Conservation (phyloP, 371 early-diverging fungal genomes). For the Zychaea mexicana region DNA sequence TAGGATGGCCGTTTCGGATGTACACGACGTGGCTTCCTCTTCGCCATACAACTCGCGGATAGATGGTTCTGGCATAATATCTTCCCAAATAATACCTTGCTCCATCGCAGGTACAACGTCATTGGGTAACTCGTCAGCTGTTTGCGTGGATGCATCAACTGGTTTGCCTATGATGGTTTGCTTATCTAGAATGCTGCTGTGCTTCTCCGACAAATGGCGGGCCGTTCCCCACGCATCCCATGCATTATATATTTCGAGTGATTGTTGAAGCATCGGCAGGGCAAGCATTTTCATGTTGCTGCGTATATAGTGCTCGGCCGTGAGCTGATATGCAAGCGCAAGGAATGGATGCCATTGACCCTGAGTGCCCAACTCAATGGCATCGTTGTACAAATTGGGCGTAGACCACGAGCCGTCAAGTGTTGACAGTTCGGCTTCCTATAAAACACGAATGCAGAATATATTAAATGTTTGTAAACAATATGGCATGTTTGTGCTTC, state of each 20-base stretch:
- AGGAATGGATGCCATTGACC: slow-evolving; percentile 35
- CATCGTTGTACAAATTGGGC: slow-evolving; percentile 27
- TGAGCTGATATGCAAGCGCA: slow-evolving; percentile 32
- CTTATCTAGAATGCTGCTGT: slow-evolving; percentile 13
- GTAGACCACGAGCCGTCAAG: slow-evolving; percentile 15
- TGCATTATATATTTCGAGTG: slow-evolving; percentile 33
- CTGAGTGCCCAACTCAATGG: slow-evolving; percentile 25
- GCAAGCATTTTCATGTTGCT: slow-evolving; percentile 30
- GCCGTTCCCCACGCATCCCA: slow-evolving; percentile 46
- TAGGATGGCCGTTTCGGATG: slow-evolving; percentile 33
- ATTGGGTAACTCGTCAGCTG: slow-evolving; percentile 21
- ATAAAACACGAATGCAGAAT: too few species aligned
- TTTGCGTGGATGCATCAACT: slow-evolving; percentile 28
- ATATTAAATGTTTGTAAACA: not conserved
- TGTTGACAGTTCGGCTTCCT: slow-evolving; percentile 39
- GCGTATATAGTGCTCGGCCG: slow-evolving; percentile 32
- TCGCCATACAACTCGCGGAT: slow-evolving; percentile 25
- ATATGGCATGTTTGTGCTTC: not conserved
- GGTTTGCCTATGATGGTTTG: not conserved
- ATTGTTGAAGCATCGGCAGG: slow-evolving; percentile 25
- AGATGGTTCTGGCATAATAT: slow-evolving; percentile 25
- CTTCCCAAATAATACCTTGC: not conserved
- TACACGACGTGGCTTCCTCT: slow-evolving; percentile 15
- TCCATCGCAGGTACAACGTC: slow-evolving; percentile 2
- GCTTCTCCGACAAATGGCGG: slow-evolving; percentile 28